Base-by-base conservation (phyloP, 495 filamentous ascomycete genomes). In the Penicillium crystallinum region DNA sequence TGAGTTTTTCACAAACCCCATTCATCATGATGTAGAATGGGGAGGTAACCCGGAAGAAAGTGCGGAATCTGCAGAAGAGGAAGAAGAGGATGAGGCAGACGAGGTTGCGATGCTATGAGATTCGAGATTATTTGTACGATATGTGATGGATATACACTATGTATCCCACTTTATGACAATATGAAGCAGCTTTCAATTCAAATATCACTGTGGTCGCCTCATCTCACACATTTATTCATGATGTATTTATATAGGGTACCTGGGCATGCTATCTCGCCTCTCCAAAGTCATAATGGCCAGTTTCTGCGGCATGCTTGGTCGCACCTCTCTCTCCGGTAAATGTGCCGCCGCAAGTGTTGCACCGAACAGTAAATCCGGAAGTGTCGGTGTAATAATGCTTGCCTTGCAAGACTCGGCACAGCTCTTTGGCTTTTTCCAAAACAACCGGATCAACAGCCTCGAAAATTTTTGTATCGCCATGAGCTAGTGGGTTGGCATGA, bases 331-430 rank as follows among this genome's bases (percentile, higher is more conserved):
- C 83, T 0, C 93, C 93, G 42, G 84, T 82, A 9, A 90, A 84
- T 11, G 81, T 77, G 68, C 80, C 81, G 0, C 83, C 76, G 62
- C 91, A 95, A 11, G 75, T 64, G 54, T 90, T 91, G 64, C 93
- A 98, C 51, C 77, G 83, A 44, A 97, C 79, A n/a, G 78, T 75
- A 65, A 97, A 95, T 2, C 80, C 82, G 10, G 86, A 81, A 3
- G 90, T 95, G 64, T 97, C 90, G 0, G 93, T 98, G 52, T 83
- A 98, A 58, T 98, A 98, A 59, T 95, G 86, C 56, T 79, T 82
- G 49, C 77, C 66, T 41, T 85, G 77, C 52, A 89, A 74, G 6
- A 90, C 71, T 49, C 74, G 81, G 54, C 90, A 93, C 31, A 97
- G 69, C 56, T 88, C 81, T 47, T 78, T 57, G 0, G 93, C 86